phyloP scores from a whole-genome alignment of 768 basidiomycete genomes.

The Agrocybe chaxingu region DNA sequence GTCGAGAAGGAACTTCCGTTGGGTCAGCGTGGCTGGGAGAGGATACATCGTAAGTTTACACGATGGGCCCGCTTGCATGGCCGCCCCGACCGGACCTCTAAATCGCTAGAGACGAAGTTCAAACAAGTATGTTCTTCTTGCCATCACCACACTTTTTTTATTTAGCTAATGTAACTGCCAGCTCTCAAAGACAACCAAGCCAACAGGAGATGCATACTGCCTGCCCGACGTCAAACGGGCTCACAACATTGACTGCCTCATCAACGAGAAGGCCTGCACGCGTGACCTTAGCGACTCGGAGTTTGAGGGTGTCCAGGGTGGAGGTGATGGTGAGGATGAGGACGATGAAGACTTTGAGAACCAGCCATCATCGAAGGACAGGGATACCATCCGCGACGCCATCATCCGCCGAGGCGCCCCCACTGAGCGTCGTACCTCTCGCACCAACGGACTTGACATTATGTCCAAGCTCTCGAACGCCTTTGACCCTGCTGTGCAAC shows the following conservation, averaged over 20 bases:
- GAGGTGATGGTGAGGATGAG: neutral
- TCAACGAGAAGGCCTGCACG: constrained; percentile 20
- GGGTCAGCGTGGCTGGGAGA: constrained; percentile 5
- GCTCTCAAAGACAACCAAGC: constrained; percentile 17
- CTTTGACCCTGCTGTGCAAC: constrained; percentile 22
- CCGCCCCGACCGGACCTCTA: neutral
- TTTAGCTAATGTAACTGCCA: neutral
- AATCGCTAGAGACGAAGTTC: neutral
- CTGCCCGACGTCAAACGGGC: constrained; percentile 20
- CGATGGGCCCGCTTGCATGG: neutral
- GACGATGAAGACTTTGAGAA: neutral
- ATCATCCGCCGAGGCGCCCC: constrained; percentile 6
- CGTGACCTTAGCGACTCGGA: constrained; percentile 20
- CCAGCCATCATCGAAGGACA: constrained; percentile 1
- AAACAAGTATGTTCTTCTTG: no score
- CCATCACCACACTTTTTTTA: neutral
- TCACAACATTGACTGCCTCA: constrained; percentile 20
- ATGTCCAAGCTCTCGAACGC: constrained; percentile 14
- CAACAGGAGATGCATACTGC: constrained; percentile 19
- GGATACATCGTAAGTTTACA: neutral
- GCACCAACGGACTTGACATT: constrained; percentile 11
- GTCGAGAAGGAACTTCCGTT: neutral
- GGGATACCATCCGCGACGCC: constrained; percentile 7
- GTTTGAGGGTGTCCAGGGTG: neutral
- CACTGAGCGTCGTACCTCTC: neutral